Evolutionary conservation across 164 flowering plant species (phyloP), one percentile per base, ranked within the genome.

Genomic region (Tetrastigma voinierianum): DNA sequence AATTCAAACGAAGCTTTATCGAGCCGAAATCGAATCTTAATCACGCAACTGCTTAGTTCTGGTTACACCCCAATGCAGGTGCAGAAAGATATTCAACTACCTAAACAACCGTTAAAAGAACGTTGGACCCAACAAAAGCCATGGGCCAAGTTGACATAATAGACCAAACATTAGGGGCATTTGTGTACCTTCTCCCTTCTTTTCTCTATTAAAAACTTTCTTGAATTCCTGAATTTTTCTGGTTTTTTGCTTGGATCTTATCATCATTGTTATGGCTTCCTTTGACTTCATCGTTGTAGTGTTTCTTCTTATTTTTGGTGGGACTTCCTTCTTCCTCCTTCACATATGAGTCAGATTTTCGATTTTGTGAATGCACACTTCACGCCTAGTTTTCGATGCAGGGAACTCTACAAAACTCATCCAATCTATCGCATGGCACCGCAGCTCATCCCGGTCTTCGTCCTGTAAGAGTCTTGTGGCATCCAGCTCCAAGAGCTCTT

Each of bases 401-500:
- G 98, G 85, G 68, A 90, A 84, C 76, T 91, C 98, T 10, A 77
- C 94, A 2, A 93, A 93, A 71, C 76, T 89, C 59, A 82, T 87
- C 67, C 89, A 84, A 65, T 75, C 96, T 32, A 83, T 89, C 47
- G 74, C 96, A 46, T 90, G 91, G 96, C 83, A 90, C 57, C 83
- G 85, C 16, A 67, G 78, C 71, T 86, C 94, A 56, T 87, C 86
- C 6, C 83, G 83, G 57, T 87, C 91, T 47, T 83, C 92, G 51
- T 84, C 95, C 4, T 81, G 88, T 63, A 88, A 89, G 80, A 91
- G 95, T 72, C 86, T 84, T 13, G 88, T 85, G 18, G 86, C 89
- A 47, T 85, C 95, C 16, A 82, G 83, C 76, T 87, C 90, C 18
- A 91, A 83, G 68, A 75, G 78, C 67, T 80, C 85, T 54, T 81